These are phyloP conservation scores for Populus hybrid DNA, from an alignment of 441 rosid genomes.

Conservation along the genomic window DNA sequence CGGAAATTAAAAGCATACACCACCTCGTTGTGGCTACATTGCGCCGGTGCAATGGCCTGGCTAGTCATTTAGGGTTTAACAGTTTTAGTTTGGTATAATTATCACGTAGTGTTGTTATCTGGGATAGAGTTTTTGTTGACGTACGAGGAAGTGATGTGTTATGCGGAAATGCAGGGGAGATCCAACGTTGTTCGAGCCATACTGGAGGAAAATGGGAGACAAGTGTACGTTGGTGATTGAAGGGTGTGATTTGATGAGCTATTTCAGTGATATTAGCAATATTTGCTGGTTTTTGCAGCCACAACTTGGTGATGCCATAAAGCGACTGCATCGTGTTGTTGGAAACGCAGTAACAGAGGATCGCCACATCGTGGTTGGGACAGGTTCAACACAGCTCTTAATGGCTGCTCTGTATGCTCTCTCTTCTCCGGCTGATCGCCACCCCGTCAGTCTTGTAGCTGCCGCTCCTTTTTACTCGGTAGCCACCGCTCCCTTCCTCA, in stretches of 20 bases:
- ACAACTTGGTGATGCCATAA: slow-evolving; percentile 53
- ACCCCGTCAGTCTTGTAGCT: slow-evolving; percentile 66
- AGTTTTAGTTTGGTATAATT: neutral
- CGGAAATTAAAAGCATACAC: neutral
- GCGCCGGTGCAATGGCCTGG: neutral
- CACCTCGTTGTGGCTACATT: neutral
- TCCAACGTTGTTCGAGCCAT: slow-evolving; percentile 66
- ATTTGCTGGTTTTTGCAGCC: slow-evolving; percentile 80
- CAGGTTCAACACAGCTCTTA: slow-evolving; percentile 78
- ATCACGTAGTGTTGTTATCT: neutral
- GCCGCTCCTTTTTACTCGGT: slow-evolving; percentile 91
- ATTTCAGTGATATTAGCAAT: slow-evolving; percentile 50
- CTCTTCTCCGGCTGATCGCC: slow-evolving; percentile 32
- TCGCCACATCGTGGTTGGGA: slow-evolving; percentile 65
- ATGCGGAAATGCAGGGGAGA: slow-evolving; percentile 40
- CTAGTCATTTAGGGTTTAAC: neutral
- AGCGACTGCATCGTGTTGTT: slow-evolving; percentile 51
- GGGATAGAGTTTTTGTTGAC: neutral
- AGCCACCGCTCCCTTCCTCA: neutral
- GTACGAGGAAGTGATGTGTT: no score
- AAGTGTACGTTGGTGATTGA: slow-evolving; percentile 54
- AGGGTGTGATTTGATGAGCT: slow-evolving; percentile 77
- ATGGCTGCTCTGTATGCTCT: slow-evolving; percentile 76
- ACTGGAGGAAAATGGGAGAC: slow-evolving; percentile 63
- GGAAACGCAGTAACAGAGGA: slow-evolving; percentile 63